Conservation (phyloP, 805 yeast species). For the Metschnikowia dekortorum region DNA sequence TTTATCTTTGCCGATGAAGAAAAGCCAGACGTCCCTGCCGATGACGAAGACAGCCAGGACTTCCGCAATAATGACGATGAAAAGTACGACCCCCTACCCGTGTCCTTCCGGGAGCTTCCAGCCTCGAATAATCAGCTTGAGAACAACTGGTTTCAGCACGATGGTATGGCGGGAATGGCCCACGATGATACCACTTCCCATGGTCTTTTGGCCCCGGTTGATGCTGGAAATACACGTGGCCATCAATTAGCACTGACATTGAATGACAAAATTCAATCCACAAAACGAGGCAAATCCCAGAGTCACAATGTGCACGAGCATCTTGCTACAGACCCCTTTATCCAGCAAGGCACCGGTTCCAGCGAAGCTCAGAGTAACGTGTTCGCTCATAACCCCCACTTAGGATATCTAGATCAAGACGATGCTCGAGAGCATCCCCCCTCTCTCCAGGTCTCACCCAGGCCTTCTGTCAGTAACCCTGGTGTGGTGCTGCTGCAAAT, state of each 20-base stretch:
- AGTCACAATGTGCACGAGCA: constrained; percentile 2
- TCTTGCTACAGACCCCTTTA: neutral
- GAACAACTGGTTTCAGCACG: neutral
- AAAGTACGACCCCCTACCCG: neutral
- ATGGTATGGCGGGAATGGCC: neutral
- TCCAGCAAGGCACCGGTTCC: neutral
- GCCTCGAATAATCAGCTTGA: neutral
- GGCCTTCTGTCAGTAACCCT: neutral
- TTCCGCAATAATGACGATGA: neutral
- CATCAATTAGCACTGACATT: constrained; percentile 6
- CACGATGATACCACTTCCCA: neutral
- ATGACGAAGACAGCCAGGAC: constrained; percentile 15
- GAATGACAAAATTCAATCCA: constrained; percentile 11
- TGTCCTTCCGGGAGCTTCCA: neutral
- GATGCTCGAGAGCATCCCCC: neutral
- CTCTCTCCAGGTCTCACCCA: neutral
- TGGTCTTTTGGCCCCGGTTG: neutral
- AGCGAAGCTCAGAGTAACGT: neutral
- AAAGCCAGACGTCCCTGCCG: constrained; percentile 42
- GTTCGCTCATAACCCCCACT: neutral
- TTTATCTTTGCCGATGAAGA: constrained; percentile 82
- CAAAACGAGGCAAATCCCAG: constrained; percentile 9
- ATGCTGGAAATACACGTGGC: constrained; percentile 4
- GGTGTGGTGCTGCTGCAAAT: neutral
- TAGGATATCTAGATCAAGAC: neutral